Evolutionary conservation across 2,329 filamentous ascomycete genomes (phyloP).

Genomic region (Botrytis elliptica): DNA sequence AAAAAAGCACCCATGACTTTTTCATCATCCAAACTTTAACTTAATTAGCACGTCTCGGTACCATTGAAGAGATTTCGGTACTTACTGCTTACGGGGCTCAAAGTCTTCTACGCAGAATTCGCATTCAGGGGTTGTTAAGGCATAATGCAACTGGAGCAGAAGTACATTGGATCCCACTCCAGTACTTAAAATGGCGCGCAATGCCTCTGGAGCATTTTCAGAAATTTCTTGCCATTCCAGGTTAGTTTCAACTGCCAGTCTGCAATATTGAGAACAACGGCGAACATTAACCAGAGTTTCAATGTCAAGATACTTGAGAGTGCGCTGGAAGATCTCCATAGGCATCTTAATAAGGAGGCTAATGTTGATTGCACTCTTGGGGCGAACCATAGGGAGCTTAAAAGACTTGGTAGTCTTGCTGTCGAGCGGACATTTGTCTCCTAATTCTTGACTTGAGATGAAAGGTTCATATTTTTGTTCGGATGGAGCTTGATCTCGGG

Average conservation of each 20-base stretch:
- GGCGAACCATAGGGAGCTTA: neutral
- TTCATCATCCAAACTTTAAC: neutral
- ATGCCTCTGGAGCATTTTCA: slow-evolving; percentile 1
- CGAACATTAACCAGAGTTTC: neutral
- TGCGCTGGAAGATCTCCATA: slow-evolving; percentile 3
- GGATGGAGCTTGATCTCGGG: neutral
- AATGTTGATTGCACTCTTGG: neutral
- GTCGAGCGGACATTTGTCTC: neutral
- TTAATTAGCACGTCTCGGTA: neutral
- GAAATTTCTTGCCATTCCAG: slow-evolving; percentile 2
- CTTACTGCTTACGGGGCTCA: neutral
- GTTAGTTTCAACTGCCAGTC: neutral
- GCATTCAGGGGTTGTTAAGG: slow-evolving; percentile 7
- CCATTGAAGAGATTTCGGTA: neutral
- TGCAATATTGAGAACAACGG: slow-evolving; percentile 1
- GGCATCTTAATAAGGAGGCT: neutral
- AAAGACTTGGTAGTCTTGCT: neutral
- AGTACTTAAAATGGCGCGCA: neutral
- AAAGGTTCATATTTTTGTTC: neutral
- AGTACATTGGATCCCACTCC: neutral
- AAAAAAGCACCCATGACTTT: slow-evolving; percentile 20
- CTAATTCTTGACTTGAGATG: neutral
- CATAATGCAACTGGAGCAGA: neutral
- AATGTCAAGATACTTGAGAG: slow-evolving; percentile 7
- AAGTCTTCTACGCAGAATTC: neutral